Evolutionary conservation across 176 grass and related monocot species (phyloP), one percentile per base, ranked within the genome.

Genomic region (Hsuehochloa calcarea): DNA sequence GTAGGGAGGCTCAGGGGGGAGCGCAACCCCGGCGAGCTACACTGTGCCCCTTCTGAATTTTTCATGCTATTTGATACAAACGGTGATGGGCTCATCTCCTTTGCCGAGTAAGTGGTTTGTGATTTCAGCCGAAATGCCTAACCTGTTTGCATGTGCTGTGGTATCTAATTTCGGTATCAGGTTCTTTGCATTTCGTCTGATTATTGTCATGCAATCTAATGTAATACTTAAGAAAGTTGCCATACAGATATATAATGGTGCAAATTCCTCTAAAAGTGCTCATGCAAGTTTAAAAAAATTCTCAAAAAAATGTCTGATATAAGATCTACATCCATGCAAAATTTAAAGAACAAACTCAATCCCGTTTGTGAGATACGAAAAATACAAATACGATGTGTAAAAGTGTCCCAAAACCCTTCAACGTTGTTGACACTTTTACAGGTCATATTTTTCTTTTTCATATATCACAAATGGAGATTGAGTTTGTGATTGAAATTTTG

Each of bases 51-150:
- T 16, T 98, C 96, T 9, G 72, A 88, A 2, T 98, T 98, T 75
- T 98, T 95, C 82, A 94, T 95, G 93, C 81, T 94, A 8, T 98
- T 95, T 9, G 93, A 98, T 84, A 98, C 93, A 46, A 98, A 98
- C 40, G 92, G 92, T 4, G 96, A 98, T 40, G 93, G 96, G 58
- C 86, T 98, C 58, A 98, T 98, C 69, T 98, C 96, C 34, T 98
- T 98, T 77, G 67, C 96, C 2, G 96, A 98, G 96, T 98, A 92
- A 95, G 93, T 93, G 68, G 11, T 62, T 72, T 76, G 51, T 80
- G 13, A 20, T 12, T 65, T 82, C 2, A 60, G 16, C 22, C 13
- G 10, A 81, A 81, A 41, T 5, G 51, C 10, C 15, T 82, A 12
- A 22, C 54, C 26, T 76, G 23, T 61, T 51, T 76, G 13, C 39